Evolutionary conservation across 441 rosid species (phyloP).

Genomic region (Adansonia madagascariensis): DNA sequence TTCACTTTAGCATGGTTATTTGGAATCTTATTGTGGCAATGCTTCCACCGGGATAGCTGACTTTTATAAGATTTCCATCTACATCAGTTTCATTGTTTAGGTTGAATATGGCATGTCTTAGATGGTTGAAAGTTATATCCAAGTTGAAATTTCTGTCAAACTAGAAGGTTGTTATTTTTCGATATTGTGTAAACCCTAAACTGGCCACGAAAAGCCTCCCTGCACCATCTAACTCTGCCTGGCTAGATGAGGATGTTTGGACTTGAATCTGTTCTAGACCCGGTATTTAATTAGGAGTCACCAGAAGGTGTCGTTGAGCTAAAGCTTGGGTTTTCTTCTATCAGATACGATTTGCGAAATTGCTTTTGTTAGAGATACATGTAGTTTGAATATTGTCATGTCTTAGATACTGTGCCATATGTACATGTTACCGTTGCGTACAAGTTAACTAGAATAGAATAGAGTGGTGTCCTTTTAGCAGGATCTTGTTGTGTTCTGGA

Average conservation of each 20-base stretch:
- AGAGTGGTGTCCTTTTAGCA: not conserved
- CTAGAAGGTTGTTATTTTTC: slow-evolving; percentile 4
- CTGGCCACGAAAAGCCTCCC: not conserved
- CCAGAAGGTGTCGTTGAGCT: not conserved
- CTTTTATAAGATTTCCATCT: slow-evolving; percentile 6
- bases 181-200: slow-evolving; percentile 4
- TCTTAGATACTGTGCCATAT: not conserved
- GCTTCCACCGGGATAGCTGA: not conserved
- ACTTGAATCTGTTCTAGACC: slow-evolving; percentile 13
- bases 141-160: slow-evolving; percentile 11
- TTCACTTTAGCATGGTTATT: slow-evolving; percentile 1
- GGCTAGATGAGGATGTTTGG: slow-evolving; percentile 11
- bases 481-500: not conserved
- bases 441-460: not conserved
- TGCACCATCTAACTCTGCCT: slow-evolving; percentile 1
- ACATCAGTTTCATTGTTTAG: slow-evolving; percentile 2
- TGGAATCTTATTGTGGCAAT: not conserved
- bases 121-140: slow-evolving; percentile 10
- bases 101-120: slow-evolving; percentile 1
- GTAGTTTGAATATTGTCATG: slow-evolving; percentile 5
- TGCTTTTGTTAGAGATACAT: slow-evolving; percentile 12
- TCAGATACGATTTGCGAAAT: not conserved
- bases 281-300: not conserved
- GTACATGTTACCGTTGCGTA: not conserved
- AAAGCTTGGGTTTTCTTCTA: not conserved